Base-by-base conservation (phyloP, 2,329 filamentous ascomycete species). In the Coniochaeta sp. region DNA sequence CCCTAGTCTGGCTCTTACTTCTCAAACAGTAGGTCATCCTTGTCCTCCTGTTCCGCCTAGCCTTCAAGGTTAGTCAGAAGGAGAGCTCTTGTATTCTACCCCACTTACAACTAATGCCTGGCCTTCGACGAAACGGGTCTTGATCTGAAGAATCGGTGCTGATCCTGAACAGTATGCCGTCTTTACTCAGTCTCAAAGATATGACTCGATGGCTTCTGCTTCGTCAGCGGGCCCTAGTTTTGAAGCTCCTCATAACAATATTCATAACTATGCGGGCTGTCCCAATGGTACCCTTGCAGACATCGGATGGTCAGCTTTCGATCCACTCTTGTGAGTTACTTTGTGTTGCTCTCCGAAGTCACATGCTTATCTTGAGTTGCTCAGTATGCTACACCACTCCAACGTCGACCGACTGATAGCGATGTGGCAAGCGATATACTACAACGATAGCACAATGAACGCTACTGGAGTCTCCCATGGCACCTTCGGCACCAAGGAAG, bases 341-440 rank as follows among this genome's bases (percentile, higher is more conserved):
- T 26, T 43, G 2, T 2, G 19, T 1, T 28, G 6, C 6, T 24
- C 2, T 6, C 11, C 3, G 7, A 28, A 8, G 58, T 33, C 19
- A 5, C 14, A 38, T 47, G 43, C 17, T 44, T 28, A 40, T 59
- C 38, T 57, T 36, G 16, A 6, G 1, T 36, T 14, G 44, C 28
- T 28, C 60, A 79, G 77, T 62, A 77, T 79, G 74, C 74, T 82
- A 9, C 79, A 81, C 62, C 79, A 81, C 72, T 72, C 77, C 65
- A 86, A 88, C 67, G 75, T 88, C 59, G 84, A 88, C 67, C 79
- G 85, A 19, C 76, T 88, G 14, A 81, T 84, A 62, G 79, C 82
- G 1, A 69, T 81, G 60, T 81, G 76, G 76, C 72, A 78, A 65
- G 74, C 72, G 17, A 70, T 77, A 38, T 67, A 79, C 62, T 69